phyloP scores from a whole-genome alignment of 208 protist species.

The Leishmania martiniquensis region DNA sequence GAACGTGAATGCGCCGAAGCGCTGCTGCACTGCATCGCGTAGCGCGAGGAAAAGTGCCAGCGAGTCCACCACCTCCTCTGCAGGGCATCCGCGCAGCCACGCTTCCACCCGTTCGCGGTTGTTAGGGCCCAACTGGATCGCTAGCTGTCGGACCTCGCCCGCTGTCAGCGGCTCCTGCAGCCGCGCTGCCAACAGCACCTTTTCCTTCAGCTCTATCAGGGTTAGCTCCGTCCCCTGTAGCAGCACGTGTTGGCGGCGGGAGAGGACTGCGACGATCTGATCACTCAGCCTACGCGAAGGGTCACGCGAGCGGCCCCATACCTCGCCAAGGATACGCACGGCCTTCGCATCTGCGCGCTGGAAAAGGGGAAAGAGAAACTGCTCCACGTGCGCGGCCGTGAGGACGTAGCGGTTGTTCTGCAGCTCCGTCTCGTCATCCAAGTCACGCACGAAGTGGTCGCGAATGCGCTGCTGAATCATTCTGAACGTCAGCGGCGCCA shows the following conservation, averaged over 20 bases:
- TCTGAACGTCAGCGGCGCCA: constrained; percentile 25
- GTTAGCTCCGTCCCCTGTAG: constrained; percentile 47
- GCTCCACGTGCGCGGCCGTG: constrained; percentile 26
- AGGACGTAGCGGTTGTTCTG: constrained; percentile 23
- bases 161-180: constrained; percentile 43
- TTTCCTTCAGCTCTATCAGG: constrained; percentile 63
- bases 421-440: constrained; percentile 29
- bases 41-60: constrained; percentile 28
- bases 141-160: constrained; percentile 34
- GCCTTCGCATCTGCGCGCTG: constrained; percentile 27
- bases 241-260: constrained; percentile 44
- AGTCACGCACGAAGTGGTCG: constrained; percentile 34
- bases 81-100: constrained; percentile 7
- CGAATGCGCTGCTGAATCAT: constrained; percentile 41
- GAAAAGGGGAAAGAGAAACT: constrained; percentile 26
- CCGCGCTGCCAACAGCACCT: constrained; percentile 48
- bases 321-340: constrained; percentile 23
- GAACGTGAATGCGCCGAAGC: constrained; percentile 34
- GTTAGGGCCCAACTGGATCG: constrained; percentile 37
- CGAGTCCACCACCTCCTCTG: constrained; percentile 5
- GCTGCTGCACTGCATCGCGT: constrained; percentile 32
- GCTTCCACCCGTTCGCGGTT: constrained; percentile 37
- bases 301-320: constrained; percentile 30
- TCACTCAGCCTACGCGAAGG: constrained; percentile 38
- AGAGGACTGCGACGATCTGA: constrained; percentile 52